phyloP scores from a whole-genome alignment of 768 basidiomycete genomes.

The Paxillus ammoniavirescens region DNA sequence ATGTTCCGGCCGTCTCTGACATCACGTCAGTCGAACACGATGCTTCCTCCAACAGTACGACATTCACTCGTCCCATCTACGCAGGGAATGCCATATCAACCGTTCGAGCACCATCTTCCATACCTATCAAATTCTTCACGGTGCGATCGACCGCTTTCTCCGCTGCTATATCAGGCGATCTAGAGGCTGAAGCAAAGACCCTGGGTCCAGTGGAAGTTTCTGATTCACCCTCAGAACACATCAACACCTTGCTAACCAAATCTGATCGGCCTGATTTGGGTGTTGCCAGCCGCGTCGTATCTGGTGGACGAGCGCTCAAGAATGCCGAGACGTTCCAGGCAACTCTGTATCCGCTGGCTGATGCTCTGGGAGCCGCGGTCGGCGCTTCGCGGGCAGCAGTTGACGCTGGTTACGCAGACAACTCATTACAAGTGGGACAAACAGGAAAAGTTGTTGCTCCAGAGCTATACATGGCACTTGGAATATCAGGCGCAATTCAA shows the following conservation, averaged over 20 bases:
- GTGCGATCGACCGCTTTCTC: slow-evolving; percentile 90
- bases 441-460: slow-evolving; percentile 99
- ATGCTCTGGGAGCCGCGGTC: slow-evolving; percentile 90
- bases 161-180: slow-evolving; percentile 50
- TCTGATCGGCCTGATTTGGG: slow-evolving; percentile 93
- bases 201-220: slow-evolving; percentile 63
- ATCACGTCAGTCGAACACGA: slow-evolving; percentile 82
- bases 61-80: slow-evolving; percentile 93
- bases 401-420: slow-evolving; percentile 97
- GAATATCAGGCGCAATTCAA: slow-evolving; percentile 98
- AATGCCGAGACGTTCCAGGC: slow-evolving; percentile 89
- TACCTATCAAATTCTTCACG: slow-evolving; percentile 91
- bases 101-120: slow-evolving; percentile 72
- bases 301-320: slow-evolving; percentile 94
- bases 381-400: slow-evolving; percentile 98
- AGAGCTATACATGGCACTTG: slow-evolving; percentile 92
- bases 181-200: slow-evolving; percentile 57
- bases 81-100: slow-evolving; percentile 97
- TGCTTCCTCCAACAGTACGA: slow-evolving; percentile 65
- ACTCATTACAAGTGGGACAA: slow-evolving; percentile 98
- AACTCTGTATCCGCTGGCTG: slow-evolving; percentile 88
- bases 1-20: slow-evolving; percentile 89
- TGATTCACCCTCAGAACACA: slow-evolving; percentile 52
- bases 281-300: slow-evolving; percentile 83
- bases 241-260: slow-evolving; percentile 76